Evolutionary conservation across 441 rosid genomes (phyloP), one percentile per base, ranked within the genome.

Genomic region (Gossypium davidsonii): DNA sequence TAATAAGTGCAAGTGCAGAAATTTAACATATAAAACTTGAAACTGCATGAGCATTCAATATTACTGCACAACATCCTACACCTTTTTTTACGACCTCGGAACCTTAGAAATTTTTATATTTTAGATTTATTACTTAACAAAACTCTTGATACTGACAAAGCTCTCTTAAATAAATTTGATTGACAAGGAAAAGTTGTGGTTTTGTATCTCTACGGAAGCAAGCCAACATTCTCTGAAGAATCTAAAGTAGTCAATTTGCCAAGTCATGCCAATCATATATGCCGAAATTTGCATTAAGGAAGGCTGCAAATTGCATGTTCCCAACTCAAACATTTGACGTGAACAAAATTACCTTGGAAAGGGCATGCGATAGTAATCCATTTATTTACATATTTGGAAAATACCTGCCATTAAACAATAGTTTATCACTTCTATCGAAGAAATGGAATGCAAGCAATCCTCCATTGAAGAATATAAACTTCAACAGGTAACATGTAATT

Each of bases 361-460:
- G 98, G 98, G 75, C 91, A 84, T 53, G 92, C 98, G 49, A 93
- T 87, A 76, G 88, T 79, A 73, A 93, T 86, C 98, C 98, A 93
- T 85, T 93, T 93, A 76, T 76, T 89, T 59, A 89, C 92, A 72
- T 81, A 87, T 85, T 88, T 85, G 42, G 98, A 77, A 74, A 91
- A 89, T 17, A 84, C 86, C 98, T 91, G 91, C 67, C 75, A 67
- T 81, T 25, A 17, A 74, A 74, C 51, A 70, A 53, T 70, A 20
- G 18, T 63, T 53, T 17, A 69, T 73, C 63, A 56, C 4, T 17
- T 64, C 44, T 66, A 68, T 59, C 58, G 25, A 67, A 44, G 49
- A 23, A 34, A 74, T 1, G 48, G 72, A 58, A 71, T 14, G 67
- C 51, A 49, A 70, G 66, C 12, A 58, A 34, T 56, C 20, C 56